Evolutionary conservation across 2,329 filamentous ascomycete genomes (phyloP), one percentile per base, ranked within the genome.

Genomic region (Drechslerella stenobrocha): DNA sequence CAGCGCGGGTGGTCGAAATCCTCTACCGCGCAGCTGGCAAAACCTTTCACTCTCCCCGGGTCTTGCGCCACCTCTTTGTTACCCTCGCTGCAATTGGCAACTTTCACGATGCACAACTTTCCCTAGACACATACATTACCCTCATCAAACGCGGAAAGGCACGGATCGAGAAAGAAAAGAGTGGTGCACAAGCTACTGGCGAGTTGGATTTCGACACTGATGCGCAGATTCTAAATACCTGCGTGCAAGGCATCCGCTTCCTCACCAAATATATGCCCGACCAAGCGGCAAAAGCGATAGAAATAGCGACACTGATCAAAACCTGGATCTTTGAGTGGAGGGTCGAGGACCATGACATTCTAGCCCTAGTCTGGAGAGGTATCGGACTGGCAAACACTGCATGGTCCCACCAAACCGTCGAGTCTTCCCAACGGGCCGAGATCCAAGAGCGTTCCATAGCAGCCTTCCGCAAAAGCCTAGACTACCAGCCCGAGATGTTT

Each of bases 21-120:
- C 81, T 98, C 4, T 98, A 97, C 76, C 87, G 87, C 35, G 89
- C 91, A 20, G 89, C 92, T 5, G 90, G 88, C 7, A 96, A 93
- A 76, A 96, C 91, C 0, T 98, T 93, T 74, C 93, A 98, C 77
- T 98, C 93, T 1, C 95, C 92, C 0, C 80, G 90, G 7, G 88
- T 97, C 69, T 79, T 98, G 26, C 83, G 92, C 61, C 84, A 91
- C 73, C 81, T 98, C 0, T 97, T 97, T 75, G 87, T 85, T 8
- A 87, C 96, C 1, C 93, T 98, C 75, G 81, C 92, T 15, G 84
- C 90, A 1, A 80, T 96, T 15, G 90, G 90, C 6, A 92, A 98
- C 72, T 97, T 96, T 71, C 89, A 96, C 58, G 79, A 97, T 48
- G 91, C 91, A 0, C 86, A 95, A 75, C 90, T 90, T 74, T 89